These are phyloP conservation scores for Scutellaria baicalensis DNA, from an alignment of 257 asterid species.

Conservation along the genomic window DNA sequence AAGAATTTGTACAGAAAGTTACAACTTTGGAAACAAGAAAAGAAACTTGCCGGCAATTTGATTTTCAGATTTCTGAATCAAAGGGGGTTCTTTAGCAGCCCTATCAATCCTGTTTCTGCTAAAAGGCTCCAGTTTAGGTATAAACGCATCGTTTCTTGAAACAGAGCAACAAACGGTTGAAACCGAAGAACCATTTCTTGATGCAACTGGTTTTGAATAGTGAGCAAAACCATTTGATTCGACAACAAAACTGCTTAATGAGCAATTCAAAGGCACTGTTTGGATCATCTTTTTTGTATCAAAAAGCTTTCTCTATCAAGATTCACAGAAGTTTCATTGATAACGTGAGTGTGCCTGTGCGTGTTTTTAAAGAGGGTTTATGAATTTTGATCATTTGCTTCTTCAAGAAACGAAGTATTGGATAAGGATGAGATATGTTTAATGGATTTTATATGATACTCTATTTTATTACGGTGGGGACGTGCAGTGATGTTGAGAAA, in stretches of 20 bases:
- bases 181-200: conserved; percentile 10
- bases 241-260: conserved; percentile 19
- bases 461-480: neutral
- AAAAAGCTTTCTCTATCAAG: neutral
- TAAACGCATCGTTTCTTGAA: conserved; percentile 33
- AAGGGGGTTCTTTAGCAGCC: conserved; percentile 62
- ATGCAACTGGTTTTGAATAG: conserved; percentile 15
- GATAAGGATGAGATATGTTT: conserved; percentile 59
- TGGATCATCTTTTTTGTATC: conserved; percentile 35
- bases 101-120: conserved; percentile 83
- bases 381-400: neutral
- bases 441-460: neutral
- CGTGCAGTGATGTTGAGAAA: neutral
- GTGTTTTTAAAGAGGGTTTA: neutral
- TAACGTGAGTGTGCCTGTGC: neutral
- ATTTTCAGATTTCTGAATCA: conserved; percentile 70
- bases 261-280: conserved; percentile 30
- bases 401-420: neutral
- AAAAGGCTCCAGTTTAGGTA: conserved; percentile 90
- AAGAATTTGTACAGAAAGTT: neutral
- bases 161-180: conserved; percentile 44
- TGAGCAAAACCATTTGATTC: conserved; percentile 19
- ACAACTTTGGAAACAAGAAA: neutral
- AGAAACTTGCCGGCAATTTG: conserved; percentile 61
- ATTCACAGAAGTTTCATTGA: neutral